Conservation (phyloP, 2,329 filamentous ascomycete genomes). For the Trichothecium sympodiale region DNA sequence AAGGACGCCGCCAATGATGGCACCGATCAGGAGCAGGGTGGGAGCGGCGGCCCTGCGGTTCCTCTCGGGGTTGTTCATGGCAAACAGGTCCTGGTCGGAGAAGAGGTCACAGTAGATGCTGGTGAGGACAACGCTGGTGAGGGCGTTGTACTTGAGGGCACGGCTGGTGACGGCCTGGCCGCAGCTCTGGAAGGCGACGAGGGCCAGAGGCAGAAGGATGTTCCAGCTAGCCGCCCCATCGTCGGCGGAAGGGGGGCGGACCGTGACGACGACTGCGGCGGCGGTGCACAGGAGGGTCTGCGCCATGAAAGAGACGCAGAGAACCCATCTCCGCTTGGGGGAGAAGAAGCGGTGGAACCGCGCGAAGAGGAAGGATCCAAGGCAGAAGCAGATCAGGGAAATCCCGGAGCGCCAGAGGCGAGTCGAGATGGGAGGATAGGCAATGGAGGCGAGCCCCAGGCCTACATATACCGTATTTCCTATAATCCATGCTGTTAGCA, state of each 20-base stretch:
- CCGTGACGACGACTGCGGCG: conserved; percentile 43
- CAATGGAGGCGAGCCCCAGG: conserved; percentile 54
- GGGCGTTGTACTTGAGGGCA: conserved; percentile 54
- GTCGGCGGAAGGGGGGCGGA: conserved; percentile 26
- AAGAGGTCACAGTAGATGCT: conserved; percentile 76
- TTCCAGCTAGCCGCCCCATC: conserved; percentile 41
- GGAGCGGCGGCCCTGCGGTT: conserved; percentile 40
- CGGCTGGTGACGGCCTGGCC: conserved; percentile 69
- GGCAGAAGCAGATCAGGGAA: conserved; percentile 59
- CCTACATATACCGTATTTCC: conserved; percentile 73
- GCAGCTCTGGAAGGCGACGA: conserved; percentile 66
- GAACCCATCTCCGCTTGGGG: conserved; percentile 52
- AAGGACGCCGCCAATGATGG: conserved; percentile 38
- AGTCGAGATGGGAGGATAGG: conserved; percentile 13
- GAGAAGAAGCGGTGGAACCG: conserved; percentile 54
- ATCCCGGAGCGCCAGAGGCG: conserved; percentile 48
- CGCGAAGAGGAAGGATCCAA: conserved; percentile 62
- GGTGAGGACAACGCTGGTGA: conserved; percentile 71
- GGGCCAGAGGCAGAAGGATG: conserved; percentile 53
- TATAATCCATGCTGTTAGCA: conserved; percentile 14
- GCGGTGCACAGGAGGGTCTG: conserved; percentile 39
- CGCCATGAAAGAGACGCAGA: conserved; percentile 44
- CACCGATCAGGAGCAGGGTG: conserved; percentile 35
- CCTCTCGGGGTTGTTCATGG: conserved; percentile 32
- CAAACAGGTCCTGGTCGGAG: conserved; percentile 45